Evolutionary conservation across 2,329 filamentous ascomycete species (phyloP).

Genomic region (Hypoxylon sp.): DNA sequence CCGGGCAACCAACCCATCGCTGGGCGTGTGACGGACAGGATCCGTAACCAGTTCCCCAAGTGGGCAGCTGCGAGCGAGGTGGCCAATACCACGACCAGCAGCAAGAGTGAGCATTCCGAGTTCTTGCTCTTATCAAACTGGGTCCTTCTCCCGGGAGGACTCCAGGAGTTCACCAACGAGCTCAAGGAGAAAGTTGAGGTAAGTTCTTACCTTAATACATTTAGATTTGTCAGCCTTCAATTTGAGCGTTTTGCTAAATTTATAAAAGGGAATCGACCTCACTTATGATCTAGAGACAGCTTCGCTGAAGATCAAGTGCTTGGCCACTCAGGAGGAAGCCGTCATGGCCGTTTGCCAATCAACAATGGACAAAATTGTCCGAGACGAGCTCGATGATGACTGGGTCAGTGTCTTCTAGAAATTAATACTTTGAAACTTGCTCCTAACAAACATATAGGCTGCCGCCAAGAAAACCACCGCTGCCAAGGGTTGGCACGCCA

Average conservation of each 20-base stretch:
- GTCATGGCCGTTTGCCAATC: slow-evolving; percentile 26
- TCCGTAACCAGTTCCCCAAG: slow-evolving; percentile 20
- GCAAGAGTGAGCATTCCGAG: slow-evolving; percentile 21
- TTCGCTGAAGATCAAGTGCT: slow-evolving; percentile 20
- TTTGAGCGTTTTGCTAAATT: slow-evolving; percentile 11
- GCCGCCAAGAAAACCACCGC: slow-evolving; percentile 17
- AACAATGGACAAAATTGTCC: slow-evolving; percentile 28
- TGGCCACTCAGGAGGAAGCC: slow-evolving; percentile 6
- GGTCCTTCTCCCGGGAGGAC: slow-evolving; percentile 39
- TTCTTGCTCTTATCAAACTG: slow-evolving; percentile 47
- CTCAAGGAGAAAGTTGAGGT: slow-evolving; percentile 39
- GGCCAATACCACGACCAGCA: background rate
- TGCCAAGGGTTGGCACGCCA: background rate
- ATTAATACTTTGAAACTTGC: background rate
- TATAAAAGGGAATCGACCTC: slow-evolving; percentile 28
- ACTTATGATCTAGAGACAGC: slow-evolving; percentile 11
- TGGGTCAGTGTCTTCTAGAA: slow-evolving; percentile 16
- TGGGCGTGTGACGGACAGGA: slow-evolving; percentile 4
- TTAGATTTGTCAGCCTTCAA: background rate
- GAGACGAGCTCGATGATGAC: slow-evolving; percentile 13
- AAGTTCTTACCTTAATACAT: slow-evolving; percentile 1
- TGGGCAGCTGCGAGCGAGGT: slow-evolving; percentile 2
- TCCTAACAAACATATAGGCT: slow-evolving; percentile 23
- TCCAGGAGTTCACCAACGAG: slow-evolving; percentile 40
- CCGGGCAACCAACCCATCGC: background rate